These are phyloP conservation scores for Apostasia shenzhenica DNA, from an alignment of 106 monocot genomes.

Conservation along the genomic window DNA sequence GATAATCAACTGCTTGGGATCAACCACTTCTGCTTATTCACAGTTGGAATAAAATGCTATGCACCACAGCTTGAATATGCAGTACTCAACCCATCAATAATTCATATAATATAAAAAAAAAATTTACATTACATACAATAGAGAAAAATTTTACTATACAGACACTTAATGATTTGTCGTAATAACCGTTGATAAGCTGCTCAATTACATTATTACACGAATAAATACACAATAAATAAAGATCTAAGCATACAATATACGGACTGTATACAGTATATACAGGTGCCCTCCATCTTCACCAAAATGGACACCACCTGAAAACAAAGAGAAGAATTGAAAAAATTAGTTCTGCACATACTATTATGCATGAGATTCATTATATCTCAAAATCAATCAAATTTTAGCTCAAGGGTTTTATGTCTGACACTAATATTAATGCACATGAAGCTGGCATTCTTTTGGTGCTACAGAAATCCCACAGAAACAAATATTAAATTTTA, in stretches of 20 bases:
- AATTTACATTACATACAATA: too few species aligned
- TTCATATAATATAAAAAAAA: too few species aligned
- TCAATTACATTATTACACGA: background rate
- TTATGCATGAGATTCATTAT: too few species aligned
- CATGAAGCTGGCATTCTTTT: background rate
- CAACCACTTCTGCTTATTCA: too few species aligned
- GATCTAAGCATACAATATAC: slow-evolving; percentile 7
- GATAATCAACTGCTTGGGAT: too few species aligned
- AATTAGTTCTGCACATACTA: too few species aligned
- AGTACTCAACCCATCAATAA: too few species aligned
- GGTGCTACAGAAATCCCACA: background rate
- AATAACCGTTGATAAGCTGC: too few species aligned
- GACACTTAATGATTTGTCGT: too few species aligned
- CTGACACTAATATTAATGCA: background rate
- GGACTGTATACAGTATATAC: slow-evolving; percentile 48
- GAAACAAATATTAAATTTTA: background rate
- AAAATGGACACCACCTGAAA: slow-evolving; percentile 97
- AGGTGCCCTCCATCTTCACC: slow-evolving; percentile 42
- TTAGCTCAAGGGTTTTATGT: background rate
- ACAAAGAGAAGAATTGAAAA: background rate
- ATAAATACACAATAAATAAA: background rate
- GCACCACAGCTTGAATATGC: too few species aligned
- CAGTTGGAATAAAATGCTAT: too few species aligned
- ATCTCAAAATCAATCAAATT: background rate
- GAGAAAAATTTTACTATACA: too few species aligned